Evolutionary conservation across 2,329 filamentous ascomycete species (phyloP).

Genomic region (Calonectria naviculata): DNA sequence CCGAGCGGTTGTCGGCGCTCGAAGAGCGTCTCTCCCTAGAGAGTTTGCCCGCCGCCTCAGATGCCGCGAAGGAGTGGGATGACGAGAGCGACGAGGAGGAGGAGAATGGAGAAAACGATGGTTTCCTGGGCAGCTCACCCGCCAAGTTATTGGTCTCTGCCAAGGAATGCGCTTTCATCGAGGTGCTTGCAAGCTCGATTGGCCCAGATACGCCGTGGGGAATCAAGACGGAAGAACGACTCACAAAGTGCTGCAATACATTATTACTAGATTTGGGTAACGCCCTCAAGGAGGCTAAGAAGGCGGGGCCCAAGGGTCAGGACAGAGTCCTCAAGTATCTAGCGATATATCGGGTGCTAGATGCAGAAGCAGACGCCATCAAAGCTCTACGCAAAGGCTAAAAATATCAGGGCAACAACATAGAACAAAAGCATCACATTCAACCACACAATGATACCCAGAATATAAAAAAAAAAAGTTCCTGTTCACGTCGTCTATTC

Average conservation of each 20-base stretch:
- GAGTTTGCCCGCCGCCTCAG: constrained; percentile 39
- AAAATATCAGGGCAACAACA: constrained; percentile 13
- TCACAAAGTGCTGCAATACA: constrained; percentile 65
- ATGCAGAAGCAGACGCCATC: constrained; percentile 64
- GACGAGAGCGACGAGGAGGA: constrained; percentile 56
- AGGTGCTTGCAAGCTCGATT: constrained; percentile 55
- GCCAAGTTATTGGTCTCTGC: constrained; percentile 58
- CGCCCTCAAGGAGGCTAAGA: constrained; percentile 58
- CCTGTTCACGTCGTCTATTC: constrained; percentile 33
- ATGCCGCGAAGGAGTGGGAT: constrained; percentile 41
- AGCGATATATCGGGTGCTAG: constrained; percentile 63
- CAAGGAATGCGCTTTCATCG: constrained; percentile 56
- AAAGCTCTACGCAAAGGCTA: constrained; percentile 57
- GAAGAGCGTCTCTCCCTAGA: constrained; percentile 72
- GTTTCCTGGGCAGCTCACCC: constrained; percentile 58
- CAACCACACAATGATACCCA: constrained; percentile 44
- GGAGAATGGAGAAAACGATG: constrained; percentile 43
- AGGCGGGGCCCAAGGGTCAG: constrained; percentile 55
- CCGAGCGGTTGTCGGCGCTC: constrained; percentile 70
- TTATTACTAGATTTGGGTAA: constrained; percentile 66
- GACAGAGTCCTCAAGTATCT: constrained; percentile 62
- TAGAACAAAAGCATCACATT: constrained; percentile 32
- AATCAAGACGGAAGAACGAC: constrained; percentile 62
- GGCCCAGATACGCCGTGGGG: constrained; percentile 62
- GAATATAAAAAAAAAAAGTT: constrained; percentile 21